Percentiles rank a stretch among this genome's conserved stretches.
phyloP scores from a whole-genome alignment of 2,329 filamentous ascomycete genomes.

The Huntiella savannae region DNA sequence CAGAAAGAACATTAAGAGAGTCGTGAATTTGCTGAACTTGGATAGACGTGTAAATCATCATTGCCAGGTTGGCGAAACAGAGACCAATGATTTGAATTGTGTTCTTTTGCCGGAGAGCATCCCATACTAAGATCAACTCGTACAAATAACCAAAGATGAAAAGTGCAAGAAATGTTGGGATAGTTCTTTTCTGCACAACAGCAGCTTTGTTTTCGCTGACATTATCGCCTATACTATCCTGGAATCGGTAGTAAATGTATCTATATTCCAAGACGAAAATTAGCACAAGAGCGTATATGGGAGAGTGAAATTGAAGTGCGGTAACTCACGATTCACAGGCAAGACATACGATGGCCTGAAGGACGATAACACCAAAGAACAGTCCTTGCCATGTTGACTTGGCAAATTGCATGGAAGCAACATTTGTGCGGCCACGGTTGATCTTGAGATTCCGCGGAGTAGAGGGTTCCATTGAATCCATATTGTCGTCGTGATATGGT shows the following conservation, averaged over 20 bases:
- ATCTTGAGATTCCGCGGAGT: not conserved
- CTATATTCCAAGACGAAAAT: slow-evolving; percentile 23
- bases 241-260: slow-evolving; percentile 80
- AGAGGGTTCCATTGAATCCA: slow-evolving; percentile 3
- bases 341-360: slow-evolving; percentile 66
- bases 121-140: slow-evolving; percentile 74
- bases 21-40: slow-evolving; percentile 79
- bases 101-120: slow-evolving; percentile 85
- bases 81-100: slow-evolving; percentile 96
- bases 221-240: slow-evolving; percentile 33
- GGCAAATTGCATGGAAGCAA: slow-evolving; percentile 45
- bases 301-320: not conserved
- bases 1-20: slow-evolving; percentile 32
- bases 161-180: slow-evolving; percentile 85
- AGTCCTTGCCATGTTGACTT: slow-evolving; percentile 74
- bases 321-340: slow-evolving; percentile 62
- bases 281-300: not conserved
- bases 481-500: slow-evolving; percentile 7
- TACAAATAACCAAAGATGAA: slow-evolving; percentile 98
- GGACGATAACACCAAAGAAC: slow-evolving; percentile 54
- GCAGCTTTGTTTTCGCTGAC: slow-evolving; percentile 20
- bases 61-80: slow-evolving; percentile 76
- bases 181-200: slow-evolving; percentile 41
- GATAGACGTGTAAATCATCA: slow-evolving; percentile 82
- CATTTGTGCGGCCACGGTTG: slow-evolving; percentile 5